Percentiles rank a stretch among this genome's conserved stretches.
Evolutionary conservation across 345 rosid species (phyloP).

Genomic region (Anastatica hierochuntica): DNA sequence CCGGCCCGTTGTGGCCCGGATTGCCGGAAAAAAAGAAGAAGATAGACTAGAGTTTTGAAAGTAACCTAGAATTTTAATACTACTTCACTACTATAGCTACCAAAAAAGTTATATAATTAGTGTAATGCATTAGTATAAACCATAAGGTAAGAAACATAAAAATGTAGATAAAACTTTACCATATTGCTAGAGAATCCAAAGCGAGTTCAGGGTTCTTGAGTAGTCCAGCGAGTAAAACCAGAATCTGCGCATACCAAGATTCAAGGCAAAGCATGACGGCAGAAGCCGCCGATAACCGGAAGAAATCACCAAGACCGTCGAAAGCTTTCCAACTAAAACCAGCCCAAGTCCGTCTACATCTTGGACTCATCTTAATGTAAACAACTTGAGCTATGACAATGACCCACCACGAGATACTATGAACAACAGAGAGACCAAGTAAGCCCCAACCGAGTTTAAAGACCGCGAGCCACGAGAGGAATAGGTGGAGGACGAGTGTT

Average conservation of each 20-base stretch:
- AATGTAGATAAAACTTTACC: constrained; percentile 19
- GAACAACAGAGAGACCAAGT: constrained; percentile 34
- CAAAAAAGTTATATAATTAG: no score
- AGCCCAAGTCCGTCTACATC: constrained; percentile 42
- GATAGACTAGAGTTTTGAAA: no score
- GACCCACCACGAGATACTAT: constrained; percentile 57
- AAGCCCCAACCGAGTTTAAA: constrained; percentile 38
- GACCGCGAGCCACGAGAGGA: constrained; percentile 43
- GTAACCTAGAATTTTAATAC: no score
- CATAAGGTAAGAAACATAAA: not conserved
- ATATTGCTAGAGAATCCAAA: constrained; percentile 46
- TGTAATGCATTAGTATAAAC: no score
- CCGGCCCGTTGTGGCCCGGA: no score
- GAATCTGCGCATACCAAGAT: constrained; percentile 48
- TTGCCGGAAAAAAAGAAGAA: no score
- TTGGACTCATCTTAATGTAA: constrained; percentile 36
- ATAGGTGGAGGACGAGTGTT: constrained; percentile 32
- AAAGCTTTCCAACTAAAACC: constrained; percentile 50
- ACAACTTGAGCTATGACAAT: constrained; percentile 40
- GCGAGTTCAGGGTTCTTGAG: constrained; percentile 47
- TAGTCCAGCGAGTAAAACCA: constrained; percentile 54
- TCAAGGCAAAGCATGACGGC: constrained; percentile 63
- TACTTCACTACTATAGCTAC: no score
- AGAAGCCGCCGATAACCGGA: constrained; percentile 46
- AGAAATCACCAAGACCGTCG: constrained; percentile 38